Percentiles rank a stretch among this genome's conserved stretches.
Evolutionary conservation across 306 rosid species (phyloP).

Genomic region (Vigna trinervia): DNA sequence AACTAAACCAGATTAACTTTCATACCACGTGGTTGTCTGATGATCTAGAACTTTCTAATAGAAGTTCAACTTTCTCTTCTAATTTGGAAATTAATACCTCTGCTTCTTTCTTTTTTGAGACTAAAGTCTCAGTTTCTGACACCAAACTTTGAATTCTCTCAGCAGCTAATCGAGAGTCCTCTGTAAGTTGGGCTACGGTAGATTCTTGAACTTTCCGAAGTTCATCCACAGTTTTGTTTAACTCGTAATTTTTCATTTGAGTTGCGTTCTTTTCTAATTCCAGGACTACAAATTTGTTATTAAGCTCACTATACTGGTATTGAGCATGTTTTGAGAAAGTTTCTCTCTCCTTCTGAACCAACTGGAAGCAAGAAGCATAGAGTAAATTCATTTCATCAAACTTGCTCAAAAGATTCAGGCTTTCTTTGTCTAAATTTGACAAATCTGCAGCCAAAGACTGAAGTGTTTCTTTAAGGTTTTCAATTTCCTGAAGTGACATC

Average conservation of each 20-base stretch:
- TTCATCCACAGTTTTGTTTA: constrained; percentile 60
- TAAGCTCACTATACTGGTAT: constrained; percentile 63
- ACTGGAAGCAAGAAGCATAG: constrained; percentile 65
- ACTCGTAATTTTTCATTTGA: constrained; percentile 56
- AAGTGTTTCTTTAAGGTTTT: constrained; percentile 61
- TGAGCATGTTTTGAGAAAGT: constrained; percentile 63
- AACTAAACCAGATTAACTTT: constrained; percentile 36
- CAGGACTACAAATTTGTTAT: constrained; percentile 54
- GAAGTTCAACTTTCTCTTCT: constrained; percentile 60
- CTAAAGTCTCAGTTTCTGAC: constrained; percentile 70
- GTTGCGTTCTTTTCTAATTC: constrained; percentile 64
- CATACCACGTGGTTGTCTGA: constrained; percentile 77
- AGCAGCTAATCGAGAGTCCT: constrained; percentile 57
- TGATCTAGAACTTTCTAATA: constrained; percentile 67
- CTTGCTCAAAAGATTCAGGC: constrained; percentile 64
- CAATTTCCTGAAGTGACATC: constrained; percentile 64
- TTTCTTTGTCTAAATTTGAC: constrained; percentile 68
- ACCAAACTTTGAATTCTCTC: constrained; percentile 72
- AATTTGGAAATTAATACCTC: constrained; percentile 67
- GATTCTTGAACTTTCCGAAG: constrained; percentile 72
- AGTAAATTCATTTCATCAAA: constrained; percentile 73
- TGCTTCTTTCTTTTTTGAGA: constrained; percentile 69
- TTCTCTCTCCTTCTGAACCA: constrained; percentile 72
- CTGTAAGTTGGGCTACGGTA: constrained; percentile 55
- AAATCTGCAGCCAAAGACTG: constrained; percentile 59